A percentile compares a stretch with the other conserved stretches of the same genome.
phyloP scores from a whole-genome alignment of 1,284 basidiomycete species.

The Cryptococcus amylolentus region DNA sequence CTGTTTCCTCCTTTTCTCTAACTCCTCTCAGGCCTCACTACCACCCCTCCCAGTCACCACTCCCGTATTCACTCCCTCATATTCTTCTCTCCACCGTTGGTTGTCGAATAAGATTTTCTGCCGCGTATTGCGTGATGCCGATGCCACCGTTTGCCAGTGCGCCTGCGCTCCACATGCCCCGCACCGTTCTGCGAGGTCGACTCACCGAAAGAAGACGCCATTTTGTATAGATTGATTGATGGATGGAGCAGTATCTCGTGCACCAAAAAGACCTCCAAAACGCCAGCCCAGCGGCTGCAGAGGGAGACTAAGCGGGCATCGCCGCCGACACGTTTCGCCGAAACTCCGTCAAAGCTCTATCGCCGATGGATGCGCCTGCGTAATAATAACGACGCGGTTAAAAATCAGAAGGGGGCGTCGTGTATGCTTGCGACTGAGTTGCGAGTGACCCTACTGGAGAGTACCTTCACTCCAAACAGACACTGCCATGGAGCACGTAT shows the following conservation, averaged over 20 bases:
- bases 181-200: constrained; percentile 1
- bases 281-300: constrained; percentile 9
- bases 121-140: not conserved
- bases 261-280: too few species aligned
- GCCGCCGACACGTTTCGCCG: not conserved
- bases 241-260: constrained; percentile 3
- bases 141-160: not conserved
- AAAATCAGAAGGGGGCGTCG: too few species aligned
- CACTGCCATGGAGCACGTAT: too few species aligned
- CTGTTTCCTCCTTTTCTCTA: not conserved
- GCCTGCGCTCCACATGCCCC: not conserved
- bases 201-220: constrained; percentile 40
- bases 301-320: not conserved
- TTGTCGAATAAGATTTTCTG: not conserved
- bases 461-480: too few species aligned
- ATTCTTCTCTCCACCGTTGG: not conserved
- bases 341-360: not conserved
- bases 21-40: not conserved
- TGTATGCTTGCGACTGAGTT: too few species aligned
- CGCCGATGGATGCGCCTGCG: not conserved
- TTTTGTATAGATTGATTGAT: constrained; percentile 21
- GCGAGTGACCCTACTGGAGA: too few species aligned
- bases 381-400: not conserved
- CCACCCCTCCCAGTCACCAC: not conserved
- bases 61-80: not conserved